Conservation (phyloP, 2,329 filamentous ascomycete species). For the Alternaria gaisen region DNA sequence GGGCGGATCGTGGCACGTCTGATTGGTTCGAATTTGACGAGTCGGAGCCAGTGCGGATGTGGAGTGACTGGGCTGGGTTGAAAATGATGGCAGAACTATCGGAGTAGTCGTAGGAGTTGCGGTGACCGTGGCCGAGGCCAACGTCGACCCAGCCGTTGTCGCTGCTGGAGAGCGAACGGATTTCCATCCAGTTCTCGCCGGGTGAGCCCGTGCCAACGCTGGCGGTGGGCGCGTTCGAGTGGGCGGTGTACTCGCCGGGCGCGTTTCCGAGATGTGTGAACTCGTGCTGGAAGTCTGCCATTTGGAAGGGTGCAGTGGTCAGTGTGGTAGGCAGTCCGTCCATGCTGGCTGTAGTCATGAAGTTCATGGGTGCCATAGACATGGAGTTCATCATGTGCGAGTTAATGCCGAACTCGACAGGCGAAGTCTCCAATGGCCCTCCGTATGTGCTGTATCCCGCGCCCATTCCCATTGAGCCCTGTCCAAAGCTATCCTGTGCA, state of each 20-base stretch:
- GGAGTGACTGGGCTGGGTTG: constrained; percentile 89
- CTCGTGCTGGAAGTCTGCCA: constrained; percentile 77
- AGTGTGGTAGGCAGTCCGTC: constrained; percentile 55
- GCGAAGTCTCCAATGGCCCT: constrained; percentile 55
- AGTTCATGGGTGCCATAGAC: constrained; percentile 20
- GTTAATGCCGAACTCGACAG: constrained; percentile 58
- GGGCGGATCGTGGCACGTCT: constrained; percentile 64
- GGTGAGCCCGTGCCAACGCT: constrained; percentile 69
- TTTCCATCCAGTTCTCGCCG: constrained; percentile 82
- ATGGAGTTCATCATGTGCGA: constrained; percentile 37
- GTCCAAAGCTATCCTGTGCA: constrained; percentile 37
- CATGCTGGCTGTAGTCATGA: constrained; percentile 55
- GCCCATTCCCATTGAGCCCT: constrained; percentile 43
- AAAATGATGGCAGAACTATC: constrained; percentile 73
- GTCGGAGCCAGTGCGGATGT: constrained; percentile 86
- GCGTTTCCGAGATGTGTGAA: constrained; percentile 65
- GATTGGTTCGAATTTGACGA: constrained; percentile 83
- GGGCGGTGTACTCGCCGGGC: constrained; percentile 55
- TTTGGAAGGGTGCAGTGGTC: constrained; percentile 50
- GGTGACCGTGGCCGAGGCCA: constrained; percentile 59
- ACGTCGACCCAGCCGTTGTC: constrained; percentile 89
- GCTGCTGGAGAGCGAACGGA: constrained; percentile 83
- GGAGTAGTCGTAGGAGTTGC: constrained; percentile 74
- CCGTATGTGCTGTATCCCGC: constrained; percentile 53
- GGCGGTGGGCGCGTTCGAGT: constrained; percentile 35